Evolutionary conservation across 2,329 filamentous ascomycete species (phyloP), one percentile per base, ranked within the genome.

Genomic region (Phialophora expanda): DNA sequence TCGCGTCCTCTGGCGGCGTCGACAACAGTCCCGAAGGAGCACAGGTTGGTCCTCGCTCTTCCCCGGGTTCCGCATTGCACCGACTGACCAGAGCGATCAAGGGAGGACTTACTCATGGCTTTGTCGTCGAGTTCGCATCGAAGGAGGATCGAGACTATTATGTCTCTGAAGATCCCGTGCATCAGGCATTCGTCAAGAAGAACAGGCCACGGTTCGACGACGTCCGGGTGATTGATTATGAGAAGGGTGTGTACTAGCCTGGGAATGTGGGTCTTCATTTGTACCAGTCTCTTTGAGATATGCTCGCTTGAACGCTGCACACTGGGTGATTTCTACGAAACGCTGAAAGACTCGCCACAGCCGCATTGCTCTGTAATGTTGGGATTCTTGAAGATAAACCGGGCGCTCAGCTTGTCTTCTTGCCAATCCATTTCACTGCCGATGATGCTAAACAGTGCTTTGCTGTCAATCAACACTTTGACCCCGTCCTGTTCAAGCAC

Each of bases 371-470:
- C 94, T 85, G 96, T 99, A 76, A 98, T 98, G 75, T 99, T 99
- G 1, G 95, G 95, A 77, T 99, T 99, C 76, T 87, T 89, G 81
- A 99, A 99, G 58, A 97, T 89, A 78, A 99, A 99, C 70, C 91
- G 85, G 78, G 93, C 87, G 77, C 90, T 96, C 70, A 99, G 81
- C 82, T 96, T 97, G 74, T 98, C 95, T 80, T 98, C 93, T 11
- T 94, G 85, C 93, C 94, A 99, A 76, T 99, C 95, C 95, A 99
- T 99, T 81, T 98, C 94, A 75, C 91, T 97, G 4, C 95, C 95
- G 73, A 99, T 97, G 61, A 99, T 98, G 78, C 94, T 98, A 77
- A 99, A 93, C 57, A 99, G 82, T 50, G 95, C 95, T 82, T 97
- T 98, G 84, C 92, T 96, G 78, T 99, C 95, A 64, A 99, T 95